phyloP scores from a whole-genome alignment of 2,329 filamentous ascomycete species.

The Thielaviopsis ethacetica region DNA sequence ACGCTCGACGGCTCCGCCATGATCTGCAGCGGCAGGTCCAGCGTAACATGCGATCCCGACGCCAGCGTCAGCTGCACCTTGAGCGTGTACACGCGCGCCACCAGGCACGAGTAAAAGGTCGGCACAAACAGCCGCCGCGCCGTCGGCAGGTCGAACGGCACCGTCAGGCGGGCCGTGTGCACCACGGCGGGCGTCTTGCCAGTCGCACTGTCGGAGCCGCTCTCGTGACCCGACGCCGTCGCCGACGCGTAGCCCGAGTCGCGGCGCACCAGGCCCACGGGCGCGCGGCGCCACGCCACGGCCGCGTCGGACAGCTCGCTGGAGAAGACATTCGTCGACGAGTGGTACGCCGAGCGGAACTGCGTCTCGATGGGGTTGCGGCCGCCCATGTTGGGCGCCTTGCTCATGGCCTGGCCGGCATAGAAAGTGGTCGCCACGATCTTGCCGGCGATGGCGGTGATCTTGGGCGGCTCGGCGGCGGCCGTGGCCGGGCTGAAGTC shows the following conservation, averaged over 20 bases:
- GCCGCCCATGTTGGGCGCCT: constrained; percentile 34
- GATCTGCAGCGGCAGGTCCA: constrained; percentile 36
- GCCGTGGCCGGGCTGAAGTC: constrained; percentile 28
- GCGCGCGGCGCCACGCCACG: constrained; percentile 24
- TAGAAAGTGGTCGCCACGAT: constrained; percentile 36
- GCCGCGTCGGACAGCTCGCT: constrained; percentile 21
- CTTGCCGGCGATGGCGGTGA: constrained; percentile 34
- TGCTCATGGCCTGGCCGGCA: constrained; percentile 27
- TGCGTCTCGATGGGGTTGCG: constrained; percentile 26
- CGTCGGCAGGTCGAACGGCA: constrained; percentile 32
- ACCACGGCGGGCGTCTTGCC: constrained; percentile 20
- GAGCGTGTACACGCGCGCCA: constrained; percentile 37
- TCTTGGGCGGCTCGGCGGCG: constrained; percentile 22
- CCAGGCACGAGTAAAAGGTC: constrained; percentile 41
- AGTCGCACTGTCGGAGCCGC: not conserved
- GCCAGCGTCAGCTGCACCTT: constrained; percentile 28
- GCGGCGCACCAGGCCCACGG: constrained; percentile 21
- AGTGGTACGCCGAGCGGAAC: constrained; percentile 26
- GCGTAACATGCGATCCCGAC: constrained; percentile 25
- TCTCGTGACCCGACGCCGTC: not conserved
- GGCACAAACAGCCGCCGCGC: constrained; percentile 35
- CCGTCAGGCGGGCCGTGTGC: constrained; percentile 26
- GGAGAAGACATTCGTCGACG: constrained; percentile 25
- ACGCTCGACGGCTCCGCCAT: not conserved
- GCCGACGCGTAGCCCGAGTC: constrained; percentile 34